Base-by-base conservation (phyloP, 2,329 filamentous ascomycete genomes). In the Phaeosphaeria sp. region DNA sequence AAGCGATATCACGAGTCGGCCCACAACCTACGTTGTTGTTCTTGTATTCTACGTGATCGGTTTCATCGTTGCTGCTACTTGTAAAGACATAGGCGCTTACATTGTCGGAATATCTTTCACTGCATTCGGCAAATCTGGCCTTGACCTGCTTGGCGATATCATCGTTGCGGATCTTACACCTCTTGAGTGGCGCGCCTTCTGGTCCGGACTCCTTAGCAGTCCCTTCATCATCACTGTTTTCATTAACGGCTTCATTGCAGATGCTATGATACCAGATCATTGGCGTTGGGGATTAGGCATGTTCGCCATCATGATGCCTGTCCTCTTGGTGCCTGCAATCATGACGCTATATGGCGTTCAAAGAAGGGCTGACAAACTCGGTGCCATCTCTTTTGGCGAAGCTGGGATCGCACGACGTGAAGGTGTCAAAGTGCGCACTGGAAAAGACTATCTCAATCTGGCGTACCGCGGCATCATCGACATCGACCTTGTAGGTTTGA, bases 181-280 rank as follows among this genome's bases (percentile, higher is more conserved):
- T 0, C 52, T 73, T 7, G 54, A 71, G 55, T 74, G 72, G 72
- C 67, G 72, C 23, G 71, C 62, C 13, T 73, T 74, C 55, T 68
- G 56, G 42, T 55, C 60, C 41, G 64, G 48, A 3, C 53, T 68
- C 51, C 56, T 71, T 1, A 58, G 50, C 7, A 50, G 58, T 6
- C 71, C 71, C 0, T 81, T 81, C 56, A 61, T 80, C 23, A 64
- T 82, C 36, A 82, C 78, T 0, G 72, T 76, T 0, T 76, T 75
- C 20, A 60, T 81, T 62, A 79, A 78, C 23, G 79, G 78, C 1
- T 79, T 79, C 64, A 81, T 82, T 18, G 72, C 72, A 3, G 74
- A 80, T 6, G 75, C 61, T 18, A 78, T 80, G 41, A 60, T 72
- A 6, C 62, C 65, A 4, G 76, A 78, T 22, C 63, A 79, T 43